These are phyloP conservation scores for Lasiosphaeria ovina DNA, from an alignment of 495 filamentous ascomycete species.

Conservation along the genomic window DNA sequence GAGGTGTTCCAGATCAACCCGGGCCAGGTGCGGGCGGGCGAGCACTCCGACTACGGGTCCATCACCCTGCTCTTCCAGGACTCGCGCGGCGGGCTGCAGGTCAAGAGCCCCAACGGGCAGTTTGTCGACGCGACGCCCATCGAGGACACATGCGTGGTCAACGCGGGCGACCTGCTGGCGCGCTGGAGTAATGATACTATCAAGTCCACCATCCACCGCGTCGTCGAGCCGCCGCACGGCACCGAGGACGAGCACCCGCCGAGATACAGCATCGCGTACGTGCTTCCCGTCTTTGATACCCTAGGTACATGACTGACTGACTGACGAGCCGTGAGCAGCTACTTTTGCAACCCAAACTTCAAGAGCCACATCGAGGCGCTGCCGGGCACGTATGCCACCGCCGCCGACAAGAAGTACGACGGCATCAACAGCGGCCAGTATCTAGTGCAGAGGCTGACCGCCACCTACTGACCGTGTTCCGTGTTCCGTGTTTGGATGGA, in stretches of 20 bases:
- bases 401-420: constrained; percentile 72
- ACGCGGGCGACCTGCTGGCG: constrained; percentile 85
- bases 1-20: constrained; percentile 69
- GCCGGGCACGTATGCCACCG: constrained; percentile 75
- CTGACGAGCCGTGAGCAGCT: constrained; percentile 33
- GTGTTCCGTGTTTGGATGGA: not conserved
- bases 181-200: constrained; percentile 91
- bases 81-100: constrained; percentile 75
- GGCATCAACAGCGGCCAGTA: constrained; percentile 80
- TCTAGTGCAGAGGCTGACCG: constrained; percentile 71
- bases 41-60: constrained; percentile 86
- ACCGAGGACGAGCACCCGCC: constrained; percentile 55
- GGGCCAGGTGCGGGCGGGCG: constrained; percentile 76
- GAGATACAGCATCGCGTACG: constrained; percentile 66
- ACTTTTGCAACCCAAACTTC: constrained; percentile 92
- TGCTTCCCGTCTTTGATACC: constrained; percentile 4
- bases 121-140: constrained; percentile 87
- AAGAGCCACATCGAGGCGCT: constrained; percentile 77
- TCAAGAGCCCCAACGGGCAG: constrained; percentile 68
- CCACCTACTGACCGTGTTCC: constrained; percentile 55
- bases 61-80: constrained; percentile 93
- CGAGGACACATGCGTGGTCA: constrained; percentile 79
- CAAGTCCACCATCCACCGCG: constrained; percentile 82
- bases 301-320: constrained; percentile 14
- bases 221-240: constrained; percentile 72